Base-by-base conservation (phyloP, 305 asterid genomes). In the Ilex paraguariensis region DNA sequence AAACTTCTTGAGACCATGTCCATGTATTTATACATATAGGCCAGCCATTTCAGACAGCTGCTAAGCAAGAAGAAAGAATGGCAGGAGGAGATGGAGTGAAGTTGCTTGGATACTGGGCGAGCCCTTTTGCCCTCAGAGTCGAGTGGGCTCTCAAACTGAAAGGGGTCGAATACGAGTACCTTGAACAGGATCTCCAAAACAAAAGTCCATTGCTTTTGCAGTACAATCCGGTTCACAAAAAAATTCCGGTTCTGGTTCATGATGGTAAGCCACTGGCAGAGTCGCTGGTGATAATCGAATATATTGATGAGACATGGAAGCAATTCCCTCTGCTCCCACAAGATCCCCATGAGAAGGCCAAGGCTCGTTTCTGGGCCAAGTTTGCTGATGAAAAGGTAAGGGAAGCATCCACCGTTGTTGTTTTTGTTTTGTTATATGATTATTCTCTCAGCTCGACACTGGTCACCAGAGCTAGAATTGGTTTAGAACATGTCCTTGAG, bases 141-240 rank as follows among this genome's bases (percentile, higher is more conserved):
- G 60, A 21, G 28, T 21, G 28, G 28, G 28, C 28, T 21, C 28
- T 21, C 2, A 21, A 21, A 21, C 28, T 21, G 28, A 21, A 21
- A 21, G 28, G 28, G 28, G 28, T 21, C 28, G 28, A 21, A 21
- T 21, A 21, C 28, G 28, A 21, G 28, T 21, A 21, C 28, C 28
- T 21, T 21, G 28, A 21, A 21, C 2, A 21, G 28, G 59, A 74
- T 69, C 71, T 74, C 61, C 7, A 3, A 32, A 73, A 60, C 46
- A 73, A 68, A 59, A 73, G 70, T 44, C 67, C 71, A 17, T 31
- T 68, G 58, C 73, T 68, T n/a, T 57, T 73, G 67, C 71, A 68
- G 60, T 28, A 13, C 13, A 73, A 73, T 74, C 49, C 28, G 28
- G 68, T 68, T 12, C 46, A 68, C 53, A 68, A 68, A 42, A 64